phyloP scores from a whole-genome alignment of 2,329 filamentous ascomycete species.

The Penicillium sp. region DNA sequence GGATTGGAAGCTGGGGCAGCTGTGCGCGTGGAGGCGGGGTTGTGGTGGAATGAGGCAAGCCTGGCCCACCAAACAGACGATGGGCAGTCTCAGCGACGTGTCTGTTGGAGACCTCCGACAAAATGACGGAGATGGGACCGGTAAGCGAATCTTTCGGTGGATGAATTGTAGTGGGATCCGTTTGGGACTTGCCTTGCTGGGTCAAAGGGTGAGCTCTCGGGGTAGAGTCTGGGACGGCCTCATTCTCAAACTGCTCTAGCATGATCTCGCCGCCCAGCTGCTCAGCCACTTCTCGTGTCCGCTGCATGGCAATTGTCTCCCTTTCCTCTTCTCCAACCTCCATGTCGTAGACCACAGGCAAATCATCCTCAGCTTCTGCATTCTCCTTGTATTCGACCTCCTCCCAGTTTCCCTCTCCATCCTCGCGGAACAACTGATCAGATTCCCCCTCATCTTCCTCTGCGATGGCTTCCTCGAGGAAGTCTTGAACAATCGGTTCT shows the following conservation, averaged over 20 bases:
- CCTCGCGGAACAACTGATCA: slow-evolving; percentile 38
- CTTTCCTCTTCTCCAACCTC: slow-evolving; percentile 24
- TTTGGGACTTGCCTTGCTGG: slow-evolving; percentile 69
- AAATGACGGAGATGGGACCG: slow-evolving; percentile 66
- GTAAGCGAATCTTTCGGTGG: slow-evolving; percentile 70
- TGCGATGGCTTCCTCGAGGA: slow-evolving; percentile 23
- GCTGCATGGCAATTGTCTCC: slow-evolving; percentile 33
- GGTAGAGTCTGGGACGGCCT: slow-evolving; percentile 41
- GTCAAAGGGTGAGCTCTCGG: slow-evolving; percentile 73
- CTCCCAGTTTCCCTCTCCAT: slow-evolving; percentile 40
- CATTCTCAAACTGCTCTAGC: slow-evolving; percentile 45
- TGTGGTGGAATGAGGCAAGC: slow-evolving; percentile 73
- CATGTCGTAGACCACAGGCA: slow-evolving; percentile 32
- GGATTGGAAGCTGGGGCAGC: slow-evolving; percentile 58
- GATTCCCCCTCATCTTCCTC: slow-evolving; percentile 33
- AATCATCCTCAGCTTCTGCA: slow-evolving; percentile 21
- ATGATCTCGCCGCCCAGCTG: slow-evolving; percentile 42
- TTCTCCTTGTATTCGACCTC: slow-evolving; percentile 31
- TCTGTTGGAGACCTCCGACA: slow-evolving; percentile 67
- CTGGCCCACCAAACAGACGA: slow-evolving; percentile 70
- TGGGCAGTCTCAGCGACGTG: slow-evolving; percentile 75
- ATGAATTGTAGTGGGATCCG: slow-evolving; percentile 70
- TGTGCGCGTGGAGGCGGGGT: slow-evolving; percentile 58
- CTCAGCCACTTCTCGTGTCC: slow-evolving; percentile 40
- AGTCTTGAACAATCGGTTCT: slow-evolving; percentile 54